Evolutionary conservation across 2,329 filamentous ascomycete species (phyloP).

Genomic region (Beauveria pseudobassiana): DNA sequence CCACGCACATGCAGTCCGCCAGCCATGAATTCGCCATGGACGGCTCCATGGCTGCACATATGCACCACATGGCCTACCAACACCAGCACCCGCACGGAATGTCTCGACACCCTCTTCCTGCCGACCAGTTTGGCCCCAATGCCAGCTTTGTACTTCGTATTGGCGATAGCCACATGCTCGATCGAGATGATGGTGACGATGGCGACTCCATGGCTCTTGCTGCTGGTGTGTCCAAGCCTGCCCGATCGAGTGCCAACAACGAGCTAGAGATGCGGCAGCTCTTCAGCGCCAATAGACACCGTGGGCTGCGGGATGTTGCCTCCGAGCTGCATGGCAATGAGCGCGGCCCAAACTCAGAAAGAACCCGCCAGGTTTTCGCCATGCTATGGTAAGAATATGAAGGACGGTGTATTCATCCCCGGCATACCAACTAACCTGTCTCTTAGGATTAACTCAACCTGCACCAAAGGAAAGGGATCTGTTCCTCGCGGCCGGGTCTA

Average conservation of each 20-base stretch:
- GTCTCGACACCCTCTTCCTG: constrained; percentile 44
- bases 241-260: constrained; percentile 67
- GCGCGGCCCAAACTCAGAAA: constrained; percentile 71
- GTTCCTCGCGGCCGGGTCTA: constrained; percentile 92
- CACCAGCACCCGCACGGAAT: constrained; percentile 29
- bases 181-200: constrained; percentile 52
- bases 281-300: constrained; percentile 60
- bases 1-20: constrained; percentile 46
- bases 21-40: constrained; percentile 45
- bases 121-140: constrained; percentile 44
- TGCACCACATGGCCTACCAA: constrained; percentile 38
- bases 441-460: constrained; percentile 64
- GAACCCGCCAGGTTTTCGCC: constrained; percentile 77
- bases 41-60: constrained; percentile 34
- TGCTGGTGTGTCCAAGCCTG: constrained; percentile 44
- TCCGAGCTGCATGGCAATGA: constrained; percentile 72
- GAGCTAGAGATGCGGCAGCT: constrained; percentile 74
- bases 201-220: constrained; percentile 42
- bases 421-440: not conserved
- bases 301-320: constrained; percentile 63
- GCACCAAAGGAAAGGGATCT: constrained; percentile 69
- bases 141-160: too few relatives aligned
- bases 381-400: constrained; percentile 70
- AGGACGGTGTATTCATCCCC: not conserved
- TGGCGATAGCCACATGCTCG: constrained; percentile 52